phyloP scores from a whole-genome alignment of 192 early-diverging fungal genomes.

The Backusella parvicylindrica region DNA sequence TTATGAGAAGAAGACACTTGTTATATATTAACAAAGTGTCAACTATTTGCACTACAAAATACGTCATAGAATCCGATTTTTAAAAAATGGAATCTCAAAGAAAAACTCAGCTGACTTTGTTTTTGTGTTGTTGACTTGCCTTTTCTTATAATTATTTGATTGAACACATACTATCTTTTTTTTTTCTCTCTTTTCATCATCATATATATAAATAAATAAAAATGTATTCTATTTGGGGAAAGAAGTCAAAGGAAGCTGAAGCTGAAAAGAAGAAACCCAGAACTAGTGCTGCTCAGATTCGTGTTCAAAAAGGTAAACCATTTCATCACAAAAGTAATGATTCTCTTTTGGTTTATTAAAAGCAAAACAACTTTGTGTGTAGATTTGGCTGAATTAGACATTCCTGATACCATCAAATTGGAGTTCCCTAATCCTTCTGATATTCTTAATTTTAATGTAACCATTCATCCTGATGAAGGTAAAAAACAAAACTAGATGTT shows the following conservation, averaged over 20 bases:
- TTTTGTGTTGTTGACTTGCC: neutral
- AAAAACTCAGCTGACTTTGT: too few relatives aligned
- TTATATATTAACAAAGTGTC: too few relatives aligned
- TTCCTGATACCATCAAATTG: slow-evolving; percentile 75
- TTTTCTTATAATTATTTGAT: neutral
- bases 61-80: too few relatives aligned
- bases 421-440: slow-evolving; percentile 74
- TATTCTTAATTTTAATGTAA: slow-evolving; percentile 78
- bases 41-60: too few relatives aligned
- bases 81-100: too few relatives aligned
- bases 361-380: neutral
- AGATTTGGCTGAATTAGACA: slow-evolving; percentile 83
- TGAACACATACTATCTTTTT: neutral
- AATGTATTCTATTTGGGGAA: slow-evolving; percentile 82
- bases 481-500: neutral
- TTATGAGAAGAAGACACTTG: too few relatives aligned
- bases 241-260: slow-evolving; percentile 75
- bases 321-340: too few relatives aligned
- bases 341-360: neutral
- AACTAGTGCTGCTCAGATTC: slow-evolving; percentile 81
- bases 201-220: slow-evolving; percentile 38
- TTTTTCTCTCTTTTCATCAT: neutral
- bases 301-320: slow-evolving; percentile 85
- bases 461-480: slow-evolving; percentile 88
- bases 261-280: slow-evolving; percentile 77